These are phyloP conservation scores for Plenodomus biglobosus DNA, from an alignment of 2,329 filamentous ascomycete species.

Conservation along the genomic window DNA sequence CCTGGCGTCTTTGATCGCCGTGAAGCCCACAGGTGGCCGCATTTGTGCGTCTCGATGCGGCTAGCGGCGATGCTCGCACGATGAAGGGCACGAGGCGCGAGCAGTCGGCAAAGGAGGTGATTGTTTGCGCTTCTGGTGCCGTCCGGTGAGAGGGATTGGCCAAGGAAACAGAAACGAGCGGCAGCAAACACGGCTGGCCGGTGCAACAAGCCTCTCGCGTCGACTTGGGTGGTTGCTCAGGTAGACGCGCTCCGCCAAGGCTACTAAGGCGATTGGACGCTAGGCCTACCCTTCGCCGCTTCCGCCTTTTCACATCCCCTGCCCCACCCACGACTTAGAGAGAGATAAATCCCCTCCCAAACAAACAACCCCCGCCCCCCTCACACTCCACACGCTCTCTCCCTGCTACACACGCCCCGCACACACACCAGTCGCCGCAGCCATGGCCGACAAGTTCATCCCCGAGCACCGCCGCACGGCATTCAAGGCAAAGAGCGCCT, in stretches of 20 bases:
- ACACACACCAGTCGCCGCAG: constrained; percentile 42
- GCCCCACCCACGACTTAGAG: constrained; percentile 29
- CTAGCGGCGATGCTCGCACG: constrained; percentile 10
- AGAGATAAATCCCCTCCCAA: constrained; percentile 39
- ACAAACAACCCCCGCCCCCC: constrained; percentile 28
- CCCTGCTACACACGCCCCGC: constrained; percentile 18
- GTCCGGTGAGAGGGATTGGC: not conserved
- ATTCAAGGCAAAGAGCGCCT: constrained; percentile 99
- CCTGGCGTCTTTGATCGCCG: constrained; percentile 46
- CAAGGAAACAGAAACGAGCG: not conserved
- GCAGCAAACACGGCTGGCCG: not conserved
- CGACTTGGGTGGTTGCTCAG: constrained; percentile 16
- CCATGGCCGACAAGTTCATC: constrained; percentile 98
- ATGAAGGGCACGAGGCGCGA: constrained; percentile 1
- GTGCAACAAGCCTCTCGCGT: not conserved
- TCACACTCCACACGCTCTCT: constrained; percentile 5
- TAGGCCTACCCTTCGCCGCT: constrained; percentile 35
- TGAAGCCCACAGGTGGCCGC: constrained; percentile 45
- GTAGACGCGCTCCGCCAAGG: constrained; percentile 16
- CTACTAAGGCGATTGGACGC: constrained; percentile 1
- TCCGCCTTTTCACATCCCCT: constrained; percentile 40
- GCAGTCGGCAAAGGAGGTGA: not conserved
- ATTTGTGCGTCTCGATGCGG: constrained; percentile 17
- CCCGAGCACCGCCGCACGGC: constrained; percentile 98
- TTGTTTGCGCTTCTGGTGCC: not conserved